Evolutionary conservation across 495 filamentous ascomycete species (phyloP).

Genomic region (Xanthoparmelia taractica): DNA sequence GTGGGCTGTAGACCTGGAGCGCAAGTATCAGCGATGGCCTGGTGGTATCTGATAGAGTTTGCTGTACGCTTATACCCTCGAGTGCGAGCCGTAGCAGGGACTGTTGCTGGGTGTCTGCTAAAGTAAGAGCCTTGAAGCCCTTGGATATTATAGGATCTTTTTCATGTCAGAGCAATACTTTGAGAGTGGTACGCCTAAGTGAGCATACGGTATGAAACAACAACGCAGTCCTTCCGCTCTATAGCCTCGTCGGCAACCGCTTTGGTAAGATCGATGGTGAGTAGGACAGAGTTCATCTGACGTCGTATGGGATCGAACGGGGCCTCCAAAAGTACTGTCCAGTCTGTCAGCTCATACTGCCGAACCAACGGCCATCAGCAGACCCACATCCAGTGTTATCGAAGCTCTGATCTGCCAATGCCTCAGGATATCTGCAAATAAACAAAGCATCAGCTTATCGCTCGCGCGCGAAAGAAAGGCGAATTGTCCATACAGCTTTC

Average conservation of each 20-base stretch:
- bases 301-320: constrained; percentile 51
- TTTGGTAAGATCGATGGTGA: constrained; percentile 86
- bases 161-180: neutral
- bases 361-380: neutral
- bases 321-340: constrained; percentile 66
- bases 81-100: constrained; percentile 75
- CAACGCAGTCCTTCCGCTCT: constrained; percentile 58
- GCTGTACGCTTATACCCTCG: constrained; percentile 67
- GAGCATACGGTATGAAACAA: constrained; percentile 79
- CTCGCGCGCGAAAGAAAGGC: neutral
- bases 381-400: constrained; percentile 82
- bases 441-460: constrained; percentile 12
- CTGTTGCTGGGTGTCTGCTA: constrained; percentile 77
- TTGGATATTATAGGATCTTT: constrained; percentile 94
- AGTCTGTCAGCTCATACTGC: neutral
- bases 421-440: constrained; percentile 68
- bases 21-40: constrained; percentile 15
- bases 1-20: constrained; percentile 70
- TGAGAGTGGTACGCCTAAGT: neutral
- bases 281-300: constrained; percentile 67
- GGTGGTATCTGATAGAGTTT: neutral
- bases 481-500: constrained; percentile 59
- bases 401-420: constrained; percentile 80
- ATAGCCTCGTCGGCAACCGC: constrained; percentile 92
- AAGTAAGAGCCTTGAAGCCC: constrained; percentile 77